A percentile compares a stretch with the other conserved stretches of the same genome.
These are phyloP conservation scores for Chlorella sp. DNA, from an alignment of 139 green algal species.

Conservation along the genomic window DNA sequence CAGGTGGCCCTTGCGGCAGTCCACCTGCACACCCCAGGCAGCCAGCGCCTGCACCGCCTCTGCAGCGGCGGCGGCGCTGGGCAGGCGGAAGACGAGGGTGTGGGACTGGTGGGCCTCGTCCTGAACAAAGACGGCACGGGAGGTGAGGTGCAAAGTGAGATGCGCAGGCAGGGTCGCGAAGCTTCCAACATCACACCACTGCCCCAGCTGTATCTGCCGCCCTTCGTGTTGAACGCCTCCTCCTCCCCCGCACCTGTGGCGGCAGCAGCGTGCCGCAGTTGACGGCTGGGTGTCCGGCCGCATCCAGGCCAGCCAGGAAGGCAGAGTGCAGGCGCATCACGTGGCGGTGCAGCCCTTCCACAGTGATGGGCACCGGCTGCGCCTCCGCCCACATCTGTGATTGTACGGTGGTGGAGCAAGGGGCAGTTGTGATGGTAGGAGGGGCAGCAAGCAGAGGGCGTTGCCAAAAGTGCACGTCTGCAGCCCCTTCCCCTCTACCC, in stretches of 20 bases:
- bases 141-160: background rate
- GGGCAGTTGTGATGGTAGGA: background rate
- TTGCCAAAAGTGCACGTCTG: background rate
- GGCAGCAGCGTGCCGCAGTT: conserved; percentile 22
- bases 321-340: conserved; percentile 20
- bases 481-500: background rate
- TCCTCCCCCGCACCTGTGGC: background rate
- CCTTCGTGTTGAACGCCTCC: background rate
- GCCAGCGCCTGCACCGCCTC: conserved; percentile 1
- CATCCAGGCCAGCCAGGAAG: conserved; percentile 23
- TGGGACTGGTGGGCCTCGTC: background rate
- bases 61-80: background rate
- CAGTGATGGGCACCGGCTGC: background rate
- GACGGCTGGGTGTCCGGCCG: background rate
- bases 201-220: background rate
- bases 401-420: background rate
- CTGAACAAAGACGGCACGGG: background rate
- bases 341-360: conserved; percentile 28
- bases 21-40: conserved; percentile 6
- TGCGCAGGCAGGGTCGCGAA: background rate
- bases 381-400: conserved; percentile 13
- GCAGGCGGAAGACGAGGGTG: conserved; percentile 27
- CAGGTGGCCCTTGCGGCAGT: conserved; percentile 14
- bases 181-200: background rate
- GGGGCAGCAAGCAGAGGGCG: background rate